Percentiles rank a stretch among this genome's conserved stretches.
Conservation (phyloP, 2,329 filamentous ascomycete species). For the Penicillium sp. region DNA sequence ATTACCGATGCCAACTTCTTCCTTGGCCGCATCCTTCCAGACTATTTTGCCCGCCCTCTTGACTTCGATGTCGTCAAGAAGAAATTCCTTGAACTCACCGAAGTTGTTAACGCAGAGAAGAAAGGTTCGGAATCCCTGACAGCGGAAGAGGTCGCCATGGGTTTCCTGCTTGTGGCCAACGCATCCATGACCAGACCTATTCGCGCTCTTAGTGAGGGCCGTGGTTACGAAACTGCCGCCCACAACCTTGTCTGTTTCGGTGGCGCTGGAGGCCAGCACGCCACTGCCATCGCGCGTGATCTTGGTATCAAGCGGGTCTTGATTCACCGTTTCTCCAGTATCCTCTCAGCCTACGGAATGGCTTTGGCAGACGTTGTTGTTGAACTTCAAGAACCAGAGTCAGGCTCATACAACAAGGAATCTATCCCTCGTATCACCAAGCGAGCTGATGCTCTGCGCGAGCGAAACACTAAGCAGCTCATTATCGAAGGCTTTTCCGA, state of each 20-base stretch:
- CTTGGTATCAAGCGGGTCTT: slow-evolving; percentile 41
- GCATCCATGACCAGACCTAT: slow-evolving; percentile 23
- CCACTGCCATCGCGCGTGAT: slow-evolving; percentile 39
- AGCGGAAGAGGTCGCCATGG: slow-evolving; percentile 21
- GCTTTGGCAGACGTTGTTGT: slow-evolving; percentile 38
- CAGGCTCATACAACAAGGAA: slow-evolving; percentile 18
- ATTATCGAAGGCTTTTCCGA: slow-evolving; percentile 35
- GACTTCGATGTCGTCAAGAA: slow-evolving; percentile 39
- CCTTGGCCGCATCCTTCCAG: slow-evolving; percentile 74
- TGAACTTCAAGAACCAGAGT: slow-evolving; percentile 34
- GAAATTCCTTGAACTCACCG: slow-evolving; percentile 42
- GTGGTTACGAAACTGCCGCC: slow-evolving; percentile 23
- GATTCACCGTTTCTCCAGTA: slow-evolving; percentile 41
- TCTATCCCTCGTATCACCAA: slow-evolving; percentile 18
- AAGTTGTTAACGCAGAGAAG: slow-evolving; percentile 38
- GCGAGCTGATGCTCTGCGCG: slow-evolving; percentile 28
- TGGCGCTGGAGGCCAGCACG: slow-evolving; percentile 38
- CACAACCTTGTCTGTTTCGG: slow-evolving; percentile 30
- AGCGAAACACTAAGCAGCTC: slow-evolving; percentile 28
- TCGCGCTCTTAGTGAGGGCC: slow-evolving; percentile 23
- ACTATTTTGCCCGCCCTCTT: slow-evolving; percentile 55
- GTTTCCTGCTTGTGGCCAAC: slow-evolving; percentile 23
- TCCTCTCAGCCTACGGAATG: slow-evolving; percentile 46
- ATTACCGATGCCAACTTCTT: slow-evolving; percentile 93
- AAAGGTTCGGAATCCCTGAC: slow-evolving; percentile 25